Evolutionary conservation across 345 rosid species (phyloP), one percentile per base, ranked within the genome.

Genomic region (Rhizophora mangle): DNA sequence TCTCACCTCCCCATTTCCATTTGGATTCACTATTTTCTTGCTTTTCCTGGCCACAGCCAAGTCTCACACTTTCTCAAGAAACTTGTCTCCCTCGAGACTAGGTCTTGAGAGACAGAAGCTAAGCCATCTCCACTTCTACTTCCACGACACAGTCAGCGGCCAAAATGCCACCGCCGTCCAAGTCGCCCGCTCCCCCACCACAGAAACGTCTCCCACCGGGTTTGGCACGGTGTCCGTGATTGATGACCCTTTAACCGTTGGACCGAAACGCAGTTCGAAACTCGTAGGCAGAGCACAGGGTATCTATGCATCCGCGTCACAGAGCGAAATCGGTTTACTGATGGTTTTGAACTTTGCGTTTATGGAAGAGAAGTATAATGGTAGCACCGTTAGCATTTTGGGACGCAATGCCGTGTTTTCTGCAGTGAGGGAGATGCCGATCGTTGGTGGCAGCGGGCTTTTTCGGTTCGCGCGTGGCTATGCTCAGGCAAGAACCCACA

Each of bases 381-480:
- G 78, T 10, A 74, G 78, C 51, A 62, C 43, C 16, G 69, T 74
- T 22, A 74, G 78, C 66, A 27, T 74, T 9, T 59, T 74, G 58
- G 78, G 78, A 13, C 64, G 78, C 10, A 68, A 74, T 52, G 57
- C 57, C 24, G 34, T 74, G 4, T 57, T 68, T 8, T 68, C 68
- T 37, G 58, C 64, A 8, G 64, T 74, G 1, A 63, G 73, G 34
- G 78, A 74, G 69, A 74, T 74, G 68, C 76, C 81, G 16, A 55
- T 80, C 19, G 63, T 80, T 5, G 81, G 81, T 0, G 74, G 79
- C 26, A 80, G 73, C 19, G 76, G 76, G 64, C 26, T 67, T 26
- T 80, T 77, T 66, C 71, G 76, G 53, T 77, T 77, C 59, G 72
- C 78, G 2, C 51, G 70, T 0, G 81, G 83, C 8, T 77, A 80